These are phyloP conservation scores for Lonicera japonica DNA, from an alignment of 129 eudicot species.

Conservation along the genomic window DNA sequence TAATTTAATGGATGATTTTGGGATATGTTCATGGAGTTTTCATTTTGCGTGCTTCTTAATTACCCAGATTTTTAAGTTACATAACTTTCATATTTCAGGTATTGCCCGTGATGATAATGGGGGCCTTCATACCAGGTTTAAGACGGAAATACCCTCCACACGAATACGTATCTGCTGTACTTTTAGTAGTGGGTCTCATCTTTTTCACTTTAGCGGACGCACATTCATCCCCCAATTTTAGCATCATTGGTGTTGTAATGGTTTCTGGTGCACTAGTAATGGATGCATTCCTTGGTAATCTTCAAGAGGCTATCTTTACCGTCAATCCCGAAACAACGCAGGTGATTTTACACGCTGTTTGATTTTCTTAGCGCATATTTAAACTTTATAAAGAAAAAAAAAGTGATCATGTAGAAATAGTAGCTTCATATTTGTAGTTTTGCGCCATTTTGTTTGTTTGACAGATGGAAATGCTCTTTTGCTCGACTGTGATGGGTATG, in stretches of 20 bases:
- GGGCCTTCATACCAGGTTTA: constrained; percentile 92
- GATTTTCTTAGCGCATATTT: too few relatives aligned
- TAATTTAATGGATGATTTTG: not conserved
- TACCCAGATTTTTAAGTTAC: not conserved
- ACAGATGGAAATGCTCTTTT: constrained; percentile 96
- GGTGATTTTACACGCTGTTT: constrained; percentile 24
- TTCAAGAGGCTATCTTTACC: constrained; percentile 93
- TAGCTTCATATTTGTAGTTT: not conserved
- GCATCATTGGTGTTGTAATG: constrained; percentile 83
- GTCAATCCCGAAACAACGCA: constrained; percentile 89
- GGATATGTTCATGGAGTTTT: too few relatives aligned
- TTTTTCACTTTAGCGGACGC: constrained; percentile 95
- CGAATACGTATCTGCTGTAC: constrained; percentile 78
- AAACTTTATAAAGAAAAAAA: not conserved
- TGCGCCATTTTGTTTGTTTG: not conserved
- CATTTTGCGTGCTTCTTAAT: not conserved
- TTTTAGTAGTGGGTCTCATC: constrained; percentile 71
- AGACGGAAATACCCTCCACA: constrained; percentile 82
- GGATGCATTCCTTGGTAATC: constrained; percentile 86
- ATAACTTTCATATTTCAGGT: constrained; percentile 32
- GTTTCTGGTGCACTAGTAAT: constrained; percentile 82
- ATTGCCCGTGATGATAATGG: constrained; percentile 93
- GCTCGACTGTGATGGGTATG: constrained; percentile 89
- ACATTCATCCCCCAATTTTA: constrained; percentile 81
- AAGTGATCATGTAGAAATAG: not conserved